Evolutionary conservation across 1,139 yeast genomes (phyloP).

Genomic region (Hansenula sp.): DNA sequence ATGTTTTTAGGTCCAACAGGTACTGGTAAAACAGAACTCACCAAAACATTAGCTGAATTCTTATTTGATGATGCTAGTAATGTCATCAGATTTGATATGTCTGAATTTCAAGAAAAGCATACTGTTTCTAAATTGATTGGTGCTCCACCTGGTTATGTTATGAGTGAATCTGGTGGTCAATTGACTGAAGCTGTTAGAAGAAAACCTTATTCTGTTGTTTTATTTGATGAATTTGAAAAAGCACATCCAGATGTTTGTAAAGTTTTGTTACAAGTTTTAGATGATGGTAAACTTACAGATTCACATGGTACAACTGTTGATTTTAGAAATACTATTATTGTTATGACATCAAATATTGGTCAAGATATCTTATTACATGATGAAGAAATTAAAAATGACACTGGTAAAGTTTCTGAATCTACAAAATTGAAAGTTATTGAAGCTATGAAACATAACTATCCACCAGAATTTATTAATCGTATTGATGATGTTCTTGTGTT

Average conservation of each 20-base stretch:
- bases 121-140: slow-evolving; percentile 88
- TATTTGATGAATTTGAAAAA: slow-evolving; percentile 95
- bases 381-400: slow-evolving; percentile 39
- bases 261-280: slow-evolving; percentile 82
- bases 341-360: slow-evolving; percentile 97
- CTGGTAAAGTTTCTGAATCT: slow-evolving; percentile 41
- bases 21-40: slow-evolving; percentile 94
- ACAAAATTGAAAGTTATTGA: slow-evolving; percentile 59
- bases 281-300: slow-evolving; percentile 92
- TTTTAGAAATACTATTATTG: slow-evolving; percentile 89
- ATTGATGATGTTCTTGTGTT: slow-evolving; percentile 87
- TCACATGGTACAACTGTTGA: slow-evolving; percentile 93
- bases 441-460: slow-evolving; percentile 64
- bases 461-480: slow-evolving; percentile 94
- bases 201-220: slow-evolving; percentile 87
- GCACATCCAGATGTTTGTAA: slow-evolving; percentile 95
- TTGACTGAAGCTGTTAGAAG: slow-evolving; percentile 93
- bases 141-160: slow-evolving; percentile 97
- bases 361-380: slow-evolving; percentile 81
- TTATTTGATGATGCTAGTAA: slow-evolving; percentile 84
- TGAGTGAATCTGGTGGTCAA: slow-evolving; percentile 91
- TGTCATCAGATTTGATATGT: slow-evolving; percentile 92
- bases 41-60: slow-evolving; percentile 88
- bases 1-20: slow-evolving; percentile 98
- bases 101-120: slow-evolving; percentile 95